Percentiles rank a stretch among this genome's conserved stretches.
phyloP scores from a whole-genome alignment of 1,284 basidiomycete species.

The Fomitopsis schrenkii region DNA sequence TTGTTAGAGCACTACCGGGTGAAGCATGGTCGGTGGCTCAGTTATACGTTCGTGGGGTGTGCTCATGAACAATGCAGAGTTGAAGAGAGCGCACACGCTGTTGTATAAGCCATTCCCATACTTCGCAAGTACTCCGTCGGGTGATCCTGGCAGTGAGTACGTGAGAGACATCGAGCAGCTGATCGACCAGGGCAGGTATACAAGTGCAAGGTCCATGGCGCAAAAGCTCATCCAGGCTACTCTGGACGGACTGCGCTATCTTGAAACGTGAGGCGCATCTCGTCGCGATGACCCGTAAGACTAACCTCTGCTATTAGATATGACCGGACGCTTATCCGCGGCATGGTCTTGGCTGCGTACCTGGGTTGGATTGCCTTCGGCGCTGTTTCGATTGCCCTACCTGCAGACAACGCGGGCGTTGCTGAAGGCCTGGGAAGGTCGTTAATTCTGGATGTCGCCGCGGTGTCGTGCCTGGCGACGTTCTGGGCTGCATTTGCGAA shows the following conservation, averaged over 20 bases:
- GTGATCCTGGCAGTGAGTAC: constrained; percentile 21
- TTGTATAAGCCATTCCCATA: constrained; percentile 65
- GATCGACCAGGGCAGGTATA: constrained; percentile 42
- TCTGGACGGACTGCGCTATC: constrained; percentile 71
- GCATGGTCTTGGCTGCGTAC: constrained; percentile 72
- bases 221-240: constrained; percentile 52
- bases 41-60: not conserved
- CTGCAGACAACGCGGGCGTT: constrained; percentile 3
- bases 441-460: constrained; percentile 17
- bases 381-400: constrained; percentile 47
- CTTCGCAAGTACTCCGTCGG: constrained; percentile 39
- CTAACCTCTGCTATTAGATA: constrained; percentile 39
- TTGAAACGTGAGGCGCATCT: constrained; percentile 59
- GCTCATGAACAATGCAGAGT: constrained; percentile 34
- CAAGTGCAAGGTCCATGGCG: constrained; percentile 47
- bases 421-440: not conserved
- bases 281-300: not conserved
- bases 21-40: constrained; percentile 55
- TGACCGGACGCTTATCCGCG: constrained; percentile 71
- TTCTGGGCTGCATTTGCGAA: constrained; percentile 54
- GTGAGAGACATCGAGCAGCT: constrained; percentile 36
- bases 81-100: constrained; percentile 54
- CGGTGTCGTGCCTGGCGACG: constrained; percentile 30
- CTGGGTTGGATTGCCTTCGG: constrained; percentile 74
- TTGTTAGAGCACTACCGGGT: constrained; percentile 78